Evolutionary conservation across 2,329 filamentous ascomycete species (phyloP).

Genomic region (Cladosporium sp.): DNA sequence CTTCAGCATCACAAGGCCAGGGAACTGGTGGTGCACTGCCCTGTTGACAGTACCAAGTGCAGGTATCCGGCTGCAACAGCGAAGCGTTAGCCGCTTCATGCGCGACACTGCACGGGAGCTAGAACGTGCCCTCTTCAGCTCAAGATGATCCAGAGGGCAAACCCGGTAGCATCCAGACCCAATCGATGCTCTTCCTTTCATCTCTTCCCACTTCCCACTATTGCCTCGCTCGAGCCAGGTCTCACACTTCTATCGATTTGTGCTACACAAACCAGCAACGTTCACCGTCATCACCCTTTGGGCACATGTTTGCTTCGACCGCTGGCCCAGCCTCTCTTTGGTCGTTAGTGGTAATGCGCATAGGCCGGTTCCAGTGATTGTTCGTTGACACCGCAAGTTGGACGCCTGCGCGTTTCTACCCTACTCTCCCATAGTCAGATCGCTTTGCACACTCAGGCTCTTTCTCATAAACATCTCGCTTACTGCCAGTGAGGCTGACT

Average conservation of each 20-base stretch:
- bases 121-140: background rate
- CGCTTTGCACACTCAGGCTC: constrained; percentile 9
- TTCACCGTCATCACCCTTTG: background rate
- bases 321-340: background rate
- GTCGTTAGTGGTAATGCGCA: background rate
- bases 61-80: constrained; percentile 10
- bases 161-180: background rate
- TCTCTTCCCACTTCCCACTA: background rate
- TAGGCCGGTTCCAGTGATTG: background rate
- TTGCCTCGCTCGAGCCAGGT: constrained; percentile 2
- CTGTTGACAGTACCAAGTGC: constrained; percentile 15
- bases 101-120: background rate
- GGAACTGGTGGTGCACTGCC: constrained; percentile 7
- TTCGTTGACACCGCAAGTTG: constrained; percentile 3
- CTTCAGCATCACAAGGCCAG: constrained; percentile 4
- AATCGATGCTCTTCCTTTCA: background rate
- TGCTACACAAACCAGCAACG: constrained; percentile 13
- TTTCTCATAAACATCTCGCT: background rate
- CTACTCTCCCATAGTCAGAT: background rate
- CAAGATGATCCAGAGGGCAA: background rate
- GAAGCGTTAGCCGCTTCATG: constrained; percentile 1
- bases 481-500: background rate
- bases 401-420: background rate
- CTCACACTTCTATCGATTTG: background rate
- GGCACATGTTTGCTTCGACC: constrained; percentile 12